Conservation (phyloP, 805 yeast genomes). For the Saccharomycodes ludwigii region DNA sequence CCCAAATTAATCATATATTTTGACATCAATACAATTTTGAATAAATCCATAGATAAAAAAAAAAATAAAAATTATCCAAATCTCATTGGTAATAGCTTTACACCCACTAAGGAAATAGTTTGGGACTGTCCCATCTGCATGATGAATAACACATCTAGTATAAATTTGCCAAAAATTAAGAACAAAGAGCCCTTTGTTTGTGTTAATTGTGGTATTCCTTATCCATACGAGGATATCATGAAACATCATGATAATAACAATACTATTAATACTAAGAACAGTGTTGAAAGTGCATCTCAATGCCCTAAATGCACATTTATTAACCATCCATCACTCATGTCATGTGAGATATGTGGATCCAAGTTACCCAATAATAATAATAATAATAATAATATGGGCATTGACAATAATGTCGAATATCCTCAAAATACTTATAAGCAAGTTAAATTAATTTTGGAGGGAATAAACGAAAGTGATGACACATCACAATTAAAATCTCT, state of each 20-base stretch:
- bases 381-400: conserved; percentile 14
- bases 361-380: conserved; percentile 23
- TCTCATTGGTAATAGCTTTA: too few relatives aligned
- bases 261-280: neutral
- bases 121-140: conserved; percentile 89
- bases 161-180: conserved; percentile 8
- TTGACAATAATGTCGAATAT: too few relatives aligned
- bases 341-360: conserved; percentile 84
- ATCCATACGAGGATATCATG: conserved; percentile 24
- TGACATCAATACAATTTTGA: too few relatives aligned
- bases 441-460: too few relatives aligned
- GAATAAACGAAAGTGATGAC: too few relatives aligned
- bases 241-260: neutral
- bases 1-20: conserved; percentile 54
- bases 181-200: conserved; percentile 33
- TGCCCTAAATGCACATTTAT: conserved; percentile 64
- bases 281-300: conserved; percentile 11
- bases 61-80: conserved; percentile 1
- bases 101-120: too few relatives aligned
- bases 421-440: too few relatives aligned
- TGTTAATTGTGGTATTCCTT: conserved; percentile 49
- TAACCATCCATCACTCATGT: conserved; percentile 66
- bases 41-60: conserved; percentile 12
- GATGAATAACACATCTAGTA: conserved; percentile 22
- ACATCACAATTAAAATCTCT: too few relatives aligned